phyloP scores from a whole-genome alignment of 768 basidiomycete genomes.

The Russula sp. region DNA sequence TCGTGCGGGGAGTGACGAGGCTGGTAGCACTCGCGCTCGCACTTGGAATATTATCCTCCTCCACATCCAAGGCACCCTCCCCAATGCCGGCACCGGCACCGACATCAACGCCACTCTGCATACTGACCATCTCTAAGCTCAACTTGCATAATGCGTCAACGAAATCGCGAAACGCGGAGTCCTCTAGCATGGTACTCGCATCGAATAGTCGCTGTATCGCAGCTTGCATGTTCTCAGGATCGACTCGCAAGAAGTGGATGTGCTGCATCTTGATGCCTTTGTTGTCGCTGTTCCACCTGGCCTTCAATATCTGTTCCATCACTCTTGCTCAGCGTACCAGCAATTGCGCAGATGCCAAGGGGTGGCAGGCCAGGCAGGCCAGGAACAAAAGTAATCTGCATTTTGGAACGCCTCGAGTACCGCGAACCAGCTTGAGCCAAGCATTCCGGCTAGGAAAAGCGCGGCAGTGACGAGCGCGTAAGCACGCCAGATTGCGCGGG shows the following conservation, averaged over 20 bases:
- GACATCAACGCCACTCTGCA: conserved; percentile 53
- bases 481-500: conserved; percentile 85
- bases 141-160: conserved; percentile 74
- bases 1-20: conserved; percentile 43
- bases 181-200: conserved; percentile 77
- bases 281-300: conserved; percentile 16
- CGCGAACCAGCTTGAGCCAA: conserved; percentile 90
- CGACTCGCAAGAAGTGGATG: conserved; percentile 65
- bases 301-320: conserved; percentile 14
- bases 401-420: conserved; percentile 91
- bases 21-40: conserved; percentile 36
- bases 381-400: conserved; percentile 84
- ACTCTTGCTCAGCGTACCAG: conserved; percentile 16
- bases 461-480: conserved; percentile 79
- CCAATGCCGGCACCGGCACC: not conserved
- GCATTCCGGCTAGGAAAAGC: conserved; percentile 75
- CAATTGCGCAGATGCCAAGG: conserved; percentile 29
- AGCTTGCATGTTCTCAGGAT: conserved; percentile 67
- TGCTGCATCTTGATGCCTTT: conserved; percentile 30
- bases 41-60: conserved; percentile 42
- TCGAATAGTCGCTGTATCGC: conserved; percentile 86
- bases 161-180: conserved; percentile 78
- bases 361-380: conserved; percentile 15
- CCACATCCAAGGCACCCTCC: conserved; percentile 23
- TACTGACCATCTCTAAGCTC: conserved; percentile 89